Base-by-base conservation (phyloP, 179 eudicot species). In the Silene coronaria region DNA sequence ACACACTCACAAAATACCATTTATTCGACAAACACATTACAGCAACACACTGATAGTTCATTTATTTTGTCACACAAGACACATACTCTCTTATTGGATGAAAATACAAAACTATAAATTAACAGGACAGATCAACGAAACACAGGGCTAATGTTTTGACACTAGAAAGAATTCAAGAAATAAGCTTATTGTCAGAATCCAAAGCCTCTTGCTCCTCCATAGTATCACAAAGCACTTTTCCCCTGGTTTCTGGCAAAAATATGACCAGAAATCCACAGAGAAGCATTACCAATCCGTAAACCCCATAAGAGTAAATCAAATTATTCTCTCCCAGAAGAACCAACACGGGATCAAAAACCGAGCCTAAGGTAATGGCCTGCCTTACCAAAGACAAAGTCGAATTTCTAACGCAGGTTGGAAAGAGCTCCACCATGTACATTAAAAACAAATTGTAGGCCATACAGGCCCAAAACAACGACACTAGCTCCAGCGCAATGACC, bases 221-320 rank as follows among this genome's bases (percentile, higher is more conserved):
- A 24, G 78, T 74, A 70, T 80, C 85, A 74, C 78, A 80, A 0
- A 82, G 76, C 32, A 38, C 80, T 77, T 76, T 72, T 3, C 82
- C 79, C 26, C 42, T 72, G 4, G 78, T 81, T 45, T 81, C 83
- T 0, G 83, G 80, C 62, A 77, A 61, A 42, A 30, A 69, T 24
- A 73, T 3, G 36, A 69, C 78, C 60, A 77, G 27, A 57, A 81
- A 69, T 26, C 78, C 80, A 19, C 67, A 67, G 4, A 77, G 17
- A 62, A 81, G 71, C 28, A 81, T 65, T n/a, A 27, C 58, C 17
- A 63, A n/a, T 17, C 80, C 78, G 5, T 79, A 76, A 0, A 68
- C 77, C 9, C 75, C 75, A 53, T 73, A 72, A 17, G 75, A 45
- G n/a, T 60, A 80, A 0, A 73, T 9, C 28, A 24, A 30, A 19